A percentile compares a stretch with the other conserved stretches of the same genome.
Conservation (phyloP, 495 filamentous ascomycete genomes). For the Cenococcum geophilum region DNA sequence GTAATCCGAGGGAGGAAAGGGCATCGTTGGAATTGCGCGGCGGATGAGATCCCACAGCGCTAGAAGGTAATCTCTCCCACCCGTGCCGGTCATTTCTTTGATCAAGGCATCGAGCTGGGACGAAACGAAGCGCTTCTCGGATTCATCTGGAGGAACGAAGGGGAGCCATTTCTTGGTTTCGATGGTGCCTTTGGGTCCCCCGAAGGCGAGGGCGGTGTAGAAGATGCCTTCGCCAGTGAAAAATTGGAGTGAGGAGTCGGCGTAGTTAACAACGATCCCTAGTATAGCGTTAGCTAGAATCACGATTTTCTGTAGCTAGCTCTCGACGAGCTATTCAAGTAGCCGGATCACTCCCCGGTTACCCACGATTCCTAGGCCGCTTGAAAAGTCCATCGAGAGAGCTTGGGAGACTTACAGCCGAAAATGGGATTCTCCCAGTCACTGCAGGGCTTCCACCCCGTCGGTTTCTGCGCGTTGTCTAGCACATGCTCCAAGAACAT, state of each 20-base stretch:
- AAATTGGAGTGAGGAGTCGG: conserved; percentile 45
- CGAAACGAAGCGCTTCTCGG: not conserved
- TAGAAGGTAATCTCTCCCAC: not conserved
- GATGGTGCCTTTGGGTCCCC: conserved; percentile 25
- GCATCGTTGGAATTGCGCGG: not conserved
- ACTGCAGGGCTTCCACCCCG: conserved; percentile 10
- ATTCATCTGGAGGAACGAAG: not conserved
- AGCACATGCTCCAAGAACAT: conserved; percentile 30
- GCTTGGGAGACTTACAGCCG: too few relatives aligned
- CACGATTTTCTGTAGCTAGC: too few relatives aligned
- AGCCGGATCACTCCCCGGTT: too few relatives aligned
- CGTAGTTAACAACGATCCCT: conserved; percentile 50
- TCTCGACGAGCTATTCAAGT: too few relatives aligned
- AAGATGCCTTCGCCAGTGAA: conserved; percentile 48
- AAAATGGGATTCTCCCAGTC: conserved; percentile 45
- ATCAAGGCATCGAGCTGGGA: conserved; percentile 2
- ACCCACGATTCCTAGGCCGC: too few relatives aligned
- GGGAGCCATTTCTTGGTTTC: not conserved
- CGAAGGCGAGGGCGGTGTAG: conserved; percentile 46
- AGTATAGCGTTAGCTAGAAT: too few relatives aligned
- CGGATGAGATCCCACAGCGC: conserved; percentile 10
- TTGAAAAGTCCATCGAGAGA: too few relatives aligned
- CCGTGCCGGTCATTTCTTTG: not conserved
- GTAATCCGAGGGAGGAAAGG: not conserved
- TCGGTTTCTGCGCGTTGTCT: not conserved